These are phyloP conservation scores for Kewa caespitosa DNA, from an alignment of 179 eudicot genomes.

Conservation along the genomic window DNA sequence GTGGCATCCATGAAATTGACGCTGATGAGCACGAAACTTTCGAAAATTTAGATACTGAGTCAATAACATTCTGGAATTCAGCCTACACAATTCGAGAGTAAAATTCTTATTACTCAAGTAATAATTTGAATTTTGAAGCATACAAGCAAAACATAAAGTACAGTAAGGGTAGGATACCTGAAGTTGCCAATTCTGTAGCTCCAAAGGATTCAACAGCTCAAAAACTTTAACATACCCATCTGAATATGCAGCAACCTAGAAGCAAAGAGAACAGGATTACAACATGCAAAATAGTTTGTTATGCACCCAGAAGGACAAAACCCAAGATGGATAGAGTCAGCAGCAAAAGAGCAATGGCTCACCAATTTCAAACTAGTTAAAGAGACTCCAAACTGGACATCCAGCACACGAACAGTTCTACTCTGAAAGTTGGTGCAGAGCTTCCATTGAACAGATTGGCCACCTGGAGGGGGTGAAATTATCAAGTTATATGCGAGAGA, in stretches of 20 bases:
- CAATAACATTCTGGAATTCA: constrained; percentile 84
- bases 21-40: constrained; percentile 71
- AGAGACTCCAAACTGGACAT: constrained; percentile 72
- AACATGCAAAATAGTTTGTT: not conserved
- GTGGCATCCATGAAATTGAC: constrained; percentile 82
- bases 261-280: constrained; percentile 10
- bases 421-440: constrained; percentile 60
- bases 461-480: constrained; percentile 29
- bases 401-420: constrained; percentile 52
- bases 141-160: too few species aligned
- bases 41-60: constrained; percentile 67
- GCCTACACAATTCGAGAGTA: constrained; percentile 49
- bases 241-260: constrained; percentile 81
- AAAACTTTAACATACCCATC: constrained; percentile 80
- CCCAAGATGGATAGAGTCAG: not conserved
- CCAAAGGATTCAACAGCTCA: constrained; percentile 77
- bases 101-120: constrained; percentile 11
- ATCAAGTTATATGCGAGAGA: not conserved
- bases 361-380: constrained; percentile 76
- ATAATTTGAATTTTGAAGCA: not conserved
- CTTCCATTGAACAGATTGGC: constrained; percentile 68
- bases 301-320: not conserved
- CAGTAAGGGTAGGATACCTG: constrained; percentile 52
- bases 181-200: constrained; percentile 85
- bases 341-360: constrained; percentile 25